phyloP scores from a whole-genome alignment of 192 early-diverging fungal genomes.

The Phlyctochytrium arcticum region DNA sequence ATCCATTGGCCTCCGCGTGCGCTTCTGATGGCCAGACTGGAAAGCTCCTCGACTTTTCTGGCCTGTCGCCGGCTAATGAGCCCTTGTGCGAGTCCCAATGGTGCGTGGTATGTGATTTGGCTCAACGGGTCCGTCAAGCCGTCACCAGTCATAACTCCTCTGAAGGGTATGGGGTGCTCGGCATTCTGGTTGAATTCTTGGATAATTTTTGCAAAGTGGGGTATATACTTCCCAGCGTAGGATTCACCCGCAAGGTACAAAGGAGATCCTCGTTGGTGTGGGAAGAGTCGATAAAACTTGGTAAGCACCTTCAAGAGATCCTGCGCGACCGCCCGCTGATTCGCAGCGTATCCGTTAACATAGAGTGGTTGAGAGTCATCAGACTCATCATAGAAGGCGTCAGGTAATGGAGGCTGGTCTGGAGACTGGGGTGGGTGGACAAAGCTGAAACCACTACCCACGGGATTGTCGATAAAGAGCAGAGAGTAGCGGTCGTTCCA shows the following conservation, averaged over 20 bases:
- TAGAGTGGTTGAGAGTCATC: constrained; percentile 6
- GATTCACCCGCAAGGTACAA: constrained; percentile 65
- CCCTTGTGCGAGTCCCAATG: constrained; percentile 53
- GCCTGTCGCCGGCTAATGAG: constrained; percentile 47
- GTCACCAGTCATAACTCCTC: constrained; percentile 60
- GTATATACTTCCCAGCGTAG: constrained; percentile 74
- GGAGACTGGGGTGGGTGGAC: constrained; percentile 18
- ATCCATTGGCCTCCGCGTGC: constrained; percentile 47
- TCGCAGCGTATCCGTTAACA: constrained; percentile 60
- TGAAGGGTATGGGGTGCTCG: constrained; percentile 38
- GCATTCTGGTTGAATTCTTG: constrained; percentile 48
- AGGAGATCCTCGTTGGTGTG: constrained; percentile 50
- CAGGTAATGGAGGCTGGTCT: not conserved
- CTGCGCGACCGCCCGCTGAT: constrained; percentile 62
- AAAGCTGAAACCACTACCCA: constrained; percentile 63
- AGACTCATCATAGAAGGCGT: not conserved
- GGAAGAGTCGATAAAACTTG: constrained; percentile 66
- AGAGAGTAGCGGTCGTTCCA: constrained; percentile 73
- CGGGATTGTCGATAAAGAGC: constrained; percentile 79
- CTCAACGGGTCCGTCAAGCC: constrained; percentile 61
- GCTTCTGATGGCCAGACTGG: constrained; percentile 35
- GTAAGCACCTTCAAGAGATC: constrained; percentile 69
- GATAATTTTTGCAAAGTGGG: constrained; percentile 62
- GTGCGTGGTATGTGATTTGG: constrained; percentile 56
- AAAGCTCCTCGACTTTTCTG: constrained; percentile 26